A percentile compares a stretch with the other conserved stretches of the same genome.
These are phyloP conservation scores for Phytopythium kandeliae DNA, from an alignment of 352 stramenopile species.

Conservation along the genomic window DNA sequence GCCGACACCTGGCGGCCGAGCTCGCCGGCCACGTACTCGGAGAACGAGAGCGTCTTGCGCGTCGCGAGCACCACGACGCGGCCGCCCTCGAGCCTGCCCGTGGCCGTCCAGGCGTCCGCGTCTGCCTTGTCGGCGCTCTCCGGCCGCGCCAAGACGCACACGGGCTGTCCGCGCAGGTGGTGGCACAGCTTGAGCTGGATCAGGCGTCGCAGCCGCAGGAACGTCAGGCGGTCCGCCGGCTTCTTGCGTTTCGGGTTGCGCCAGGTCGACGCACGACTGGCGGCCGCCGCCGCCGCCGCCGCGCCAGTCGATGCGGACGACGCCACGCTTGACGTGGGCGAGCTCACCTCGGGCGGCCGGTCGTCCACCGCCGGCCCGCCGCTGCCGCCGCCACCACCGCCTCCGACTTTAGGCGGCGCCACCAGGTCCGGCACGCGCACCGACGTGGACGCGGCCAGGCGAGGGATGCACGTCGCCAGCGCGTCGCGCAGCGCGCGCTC, in stretches of 20 bases:
- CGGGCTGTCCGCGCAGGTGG: conserved; percentile 57
- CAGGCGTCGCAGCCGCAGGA: conserved; percentile 55
- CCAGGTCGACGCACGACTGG: neutral
- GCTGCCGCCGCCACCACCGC: too few relatives aligned
- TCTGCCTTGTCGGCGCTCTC: conserved; percentile 5
- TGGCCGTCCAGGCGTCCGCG: conserved; percentile 28
- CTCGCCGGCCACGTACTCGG: conserved; percentile 49
- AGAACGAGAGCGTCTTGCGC: conserved; percentile 49
- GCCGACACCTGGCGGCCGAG: conserved; percentile 41
- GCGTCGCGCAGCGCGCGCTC: conserved; percentile 29
- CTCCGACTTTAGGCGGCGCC: too few relatives aligned
- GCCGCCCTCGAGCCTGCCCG: conserved; percentile 45
- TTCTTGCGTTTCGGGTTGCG: conserved; percentile 22
- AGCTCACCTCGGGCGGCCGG: neutral
- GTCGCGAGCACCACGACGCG: conserved; percentile 46
- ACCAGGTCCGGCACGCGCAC: conserved; percentile 25
- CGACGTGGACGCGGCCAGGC: conserved; percentile 17
- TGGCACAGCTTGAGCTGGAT: conserved; percentile 64
- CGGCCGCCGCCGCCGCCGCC: neutral
- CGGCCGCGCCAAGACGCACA: conserved; percentile 36
- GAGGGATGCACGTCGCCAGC: conserved; percentile 32
- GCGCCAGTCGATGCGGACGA: neutral
- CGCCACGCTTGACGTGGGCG: conserved; percentile 3
- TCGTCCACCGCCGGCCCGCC: neutral
- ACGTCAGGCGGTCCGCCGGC: conserved; percentile 20